Base-by-base conservation (phyloP, 2,329 filamentous ascomycete species). In the Alternaria postmessia region DNA sequence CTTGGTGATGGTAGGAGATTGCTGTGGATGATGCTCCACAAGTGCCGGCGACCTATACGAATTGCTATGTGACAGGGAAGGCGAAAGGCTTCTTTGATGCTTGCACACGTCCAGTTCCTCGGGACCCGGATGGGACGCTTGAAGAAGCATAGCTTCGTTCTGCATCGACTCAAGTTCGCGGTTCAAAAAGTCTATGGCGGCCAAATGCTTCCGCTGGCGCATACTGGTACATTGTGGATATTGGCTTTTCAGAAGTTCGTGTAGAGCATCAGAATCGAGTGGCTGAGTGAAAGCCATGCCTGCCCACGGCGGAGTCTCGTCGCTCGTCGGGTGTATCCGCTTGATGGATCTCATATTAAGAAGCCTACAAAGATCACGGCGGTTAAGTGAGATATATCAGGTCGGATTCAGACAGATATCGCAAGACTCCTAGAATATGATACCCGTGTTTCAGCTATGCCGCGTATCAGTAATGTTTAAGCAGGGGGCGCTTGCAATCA, bases 141-240 rank as follows among this genome's bases (percentile, higher is more conserved):
- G 16, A 7, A 22, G 12, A n/a, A 7, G 3, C 7, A 36, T 20
- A 24, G 51, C 38, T 3, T 59, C 59, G 3, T 26, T 48, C 18
- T 59, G 63, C 64, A 75, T 74, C 7, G 58, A 51, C 5, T 43
- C 12, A 5, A 75, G 65, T 41, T 75, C 73, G 2, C 51, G 41
- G 9, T 42, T n/a, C 8, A 76, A 54, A 34, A 74, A 74, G n/a
- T 66, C 62, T 18, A 74, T 75, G 3, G 67, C 62, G n/a, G 72
- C 73, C 51, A 64, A 59, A 54, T 72, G 66, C 36, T 74, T 74
- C 16, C 73, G 63, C 47, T 75, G 63, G 16, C 69, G 62, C 18
- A 69, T 56, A 41, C 60, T 72, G 16, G 48, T 39, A 22, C 64
- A 63, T 11, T 66, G n/a, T 8, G 72, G 68, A 39, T 70, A 75